Evolutionary conservation across 306 rosid genomes (phyloP), one percentile per base, ranked within the genome.

Genomic region (Castanea crenata): DNA sequence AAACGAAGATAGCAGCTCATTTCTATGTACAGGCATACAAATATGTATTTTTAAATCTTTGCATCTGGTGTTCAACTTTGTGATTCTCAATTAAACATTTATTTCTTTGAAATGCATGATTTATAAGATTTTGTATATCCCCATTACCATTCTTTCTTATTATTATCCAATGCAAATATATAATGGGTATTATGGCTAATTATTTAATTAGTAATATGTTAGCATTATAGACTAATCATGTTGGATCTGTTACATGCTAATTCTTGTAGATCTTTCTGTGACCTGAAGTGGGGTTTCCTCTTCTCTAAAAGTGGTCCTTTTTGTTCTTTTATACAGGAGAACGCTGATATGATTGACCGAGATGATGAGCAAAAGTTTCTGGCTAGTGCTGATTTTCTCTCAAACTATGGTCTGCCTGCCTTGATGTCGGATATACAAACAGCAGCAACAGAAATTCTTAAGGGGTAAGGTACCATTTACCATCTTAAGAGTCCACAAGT

Each of bases 331-430:
- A 25, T 77, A 55, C 88, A 96, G 99, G 99, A 88, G 78, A 90
- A 88, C 73, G 90, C 82, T 71, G 92, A 96, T 54, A 86, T 84
- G 51, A 79, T 91, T 80, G 88, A 88, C 76, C 75, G 84, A 82
- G 94, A 93, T 46, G 96, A 89, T 86, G 94, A 91, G 83, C 94
- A 90, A 91, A 90, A 86, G 85, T 96, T 93, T 89, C 90, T 96
- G 29, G 91, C 87, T 59, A 90, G 85, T 81, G 84, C 92, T 81
- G 98, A 96, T 90, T 91, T 86, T 87, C 90, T 96, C 69, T 78
- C 90, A 62, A 83, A 83, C 70, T 44, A 81, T 81, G 96, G 88
- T 76, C 63, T 96, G 85, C 86, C 92, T 76, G 70, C 88, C 82
- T 85, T 96, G 89, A 91, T 93, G 76, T 81, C 89, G 49, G 87